A percentile compares a stretch with the other conserved stretches of the same genome.
Evolutionary conservation across 2,329 filamentous ascomycete genomes (phyloP).

Genomic region (Curvularia eragrostidis): DNA sequence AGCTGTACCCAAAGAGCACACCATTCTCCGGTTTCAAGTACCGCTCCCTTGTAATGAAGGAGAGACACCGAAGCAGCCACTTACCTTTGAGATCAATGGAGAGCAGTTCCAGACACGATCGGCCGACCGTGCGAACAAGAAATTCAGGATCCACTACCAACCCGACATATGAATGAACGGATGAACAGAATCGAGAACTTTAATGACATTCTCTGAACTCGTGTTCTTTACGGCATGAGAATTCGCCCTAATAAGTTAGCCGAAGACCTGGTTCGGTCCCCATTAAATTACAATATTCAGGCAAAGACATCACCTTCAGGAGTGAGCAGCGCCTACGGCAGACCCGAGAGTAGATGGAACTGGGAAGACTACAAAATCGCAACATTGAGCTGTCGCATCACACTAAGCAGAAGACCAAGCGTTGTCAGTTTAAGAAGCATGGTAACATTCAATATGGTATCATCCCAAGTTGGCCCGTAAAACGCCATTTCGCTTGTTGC

Average conservation of each 20-base stretch:
- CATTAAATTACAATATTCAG: background rate
- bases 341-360: background rate
- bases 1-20: slow-evolving; percentile 87
- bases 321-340: background rate
- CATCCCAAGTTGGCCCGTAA: slow-evolving; percentile 10
- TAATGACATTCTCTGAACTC: background rate
- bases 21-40: slow-evolving; percentile 79
- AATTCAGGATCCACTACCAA: slow-evolving; percentile 86
- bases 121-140: slow-evolving; percentile 84
- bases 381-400: background rate
- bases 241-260: background rate
- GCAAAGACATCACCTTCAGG: background rate
- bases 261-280: background rate
- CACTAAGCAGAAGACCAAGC: background rate
- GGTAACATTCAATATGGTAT: slow-evolving; percentile 16
- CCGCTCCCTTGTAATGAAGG: slow-evolving; percentile 52
- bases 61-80: slow-evolving; percentile 48
- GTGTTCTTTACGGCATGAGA: background rate
- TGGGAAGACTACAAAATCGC: background rate
- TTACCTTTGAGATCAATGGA: slow-evolving; percentile 86
- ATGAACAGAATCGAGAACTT: background rate
- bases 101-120: slow-evolving; percentile 85
- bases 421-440: background rate
- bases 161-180: slow-evolving; percentile 67
- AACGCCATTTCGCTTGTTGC: slow-evolving; percentile 25